phyloP scores from a whole-genome alignment of 2,329 filamentous ascomycete species.

The Colletotrichum scovillei region DNA sequence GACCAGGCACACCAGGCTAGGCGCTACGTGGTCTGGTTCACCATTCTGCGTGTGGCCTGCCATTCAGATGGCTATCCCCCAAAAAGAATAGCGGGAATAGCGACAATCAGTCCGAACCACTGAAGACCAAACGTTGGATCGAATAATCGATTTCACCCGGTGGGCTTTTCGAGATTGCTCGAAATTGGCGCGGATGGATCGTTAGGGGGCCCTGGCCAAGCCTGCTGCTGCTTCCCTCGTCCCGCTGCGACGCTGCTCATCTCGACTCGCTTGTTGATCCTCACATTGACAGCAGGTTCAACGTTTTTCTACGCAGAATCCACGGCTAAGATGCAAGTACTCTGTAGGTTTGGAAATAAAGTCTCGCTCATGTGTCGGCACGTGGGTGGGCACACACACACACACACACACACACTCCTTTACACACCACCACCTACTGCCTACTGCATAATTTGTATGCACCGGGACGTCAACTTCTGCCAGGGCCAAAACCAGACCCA shows the following conservation, averaged over 20 bases:
- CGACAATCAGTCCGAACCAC: conserved; percentile 1
- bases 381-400: too few species aligned
- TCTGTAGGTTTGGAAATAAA: not conserved
- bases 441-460: not conserved
- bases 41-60: not conserved
- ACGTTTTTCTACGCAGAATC: not conserved
- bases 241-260: conserved; percentile 22
- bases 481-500: not conserved
- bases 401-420: too few species aligned
- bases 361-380: not conserved
- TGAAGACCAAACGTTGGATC: conserved; percentile 13
- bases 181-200: conserved; percentile 21
- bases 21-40: conserved; percentile 2
- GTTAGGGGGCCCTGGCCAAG: not conserved
- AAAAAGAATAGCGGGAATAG: not conserved
- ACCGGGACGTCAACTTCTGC: not conserved
- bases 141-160: not conserved
- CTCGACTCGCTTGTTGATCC: conserved; percentile 34
- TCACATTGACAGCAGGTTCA: conserved; percentile 3
- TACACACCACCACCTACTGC: not conserved
- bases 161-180: conserved; percentile 27
- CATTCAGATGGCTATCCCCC: not conserved
- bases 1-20: not conserved
- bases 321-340: not conserved
- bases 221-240: not conserved